Evolutionary conservation across 1,284 basidiomycete species (phyloP).

Genomic region (Erythrobasidium hasegawianum): DNA sequence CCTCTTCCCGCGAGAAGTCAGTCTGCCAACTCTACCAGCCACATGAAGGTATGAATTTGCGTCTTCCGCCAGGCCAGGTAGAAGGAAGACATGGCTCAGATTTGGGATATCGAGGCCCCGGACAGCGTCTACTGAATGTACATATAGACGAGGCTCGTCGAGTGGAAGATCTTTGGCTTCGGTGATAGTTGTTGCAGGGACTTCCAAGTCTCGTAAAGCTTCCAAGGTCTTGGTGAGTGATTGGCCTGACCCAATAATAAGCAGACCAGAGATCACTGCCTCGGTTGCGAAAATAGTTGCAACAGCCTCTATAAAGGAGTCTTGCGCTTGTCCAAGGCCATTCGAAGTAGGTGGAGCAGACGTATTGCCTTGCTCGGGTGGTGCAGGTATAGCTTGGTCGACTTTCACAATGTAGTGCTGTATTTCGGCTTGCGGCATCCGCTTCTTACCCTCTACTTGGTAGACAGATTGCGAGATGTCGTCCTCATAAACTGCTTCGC

Average conservation of each 20-base stretch:
- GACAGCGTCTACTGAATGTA: conserved; percentile 25
- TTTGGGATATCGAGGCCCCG: conserved; percentile 23
- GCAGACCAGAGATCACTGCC: conserved; percentile 7
- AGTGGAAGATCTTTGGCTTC: conserved; percentile 1
- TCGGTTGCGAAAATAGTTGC: conserved; percentile 22
- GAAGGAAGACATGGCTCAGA: conserved; percentile 24
- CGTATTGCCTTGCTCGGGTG: not conserved
- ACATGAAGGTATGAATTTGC: conserved; percentile 23
- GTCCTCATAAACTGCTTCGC: not conserved
- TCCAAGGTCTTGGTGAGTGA: conserved; percentile 21
- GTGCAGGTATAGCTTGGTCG: not conserved
- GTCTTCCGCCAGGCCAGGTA: conserved; percentile 9
- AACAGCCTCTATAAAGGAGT: not conserved
- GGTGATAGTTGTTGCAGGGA: conserved; percentile 14
- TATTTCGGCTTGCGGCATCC: conserved; percentile 16
- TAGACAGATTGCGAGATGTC: not conserved
- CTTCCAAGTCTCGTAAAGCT: conserved; percentile 13
- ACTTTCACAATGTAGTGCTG: conserved; percentile 8
- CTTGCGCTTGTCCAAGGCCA: not conserved
- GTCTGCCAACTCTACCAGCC: conserved; percentile 15
- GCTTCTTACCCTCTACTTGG: not conserved
- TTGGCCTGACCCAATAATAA: conserved; percentile 22
- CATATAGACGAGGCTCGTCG: conserved; percentile 18
- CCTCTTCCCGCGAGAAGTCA: conserved; percentile 13
- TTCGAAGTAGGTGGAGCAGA: not conserved